Evolutionary conservation across 83 land plant genomes (phyloP).

Genomic region (Diphasiastrum complanatum): DNA sequence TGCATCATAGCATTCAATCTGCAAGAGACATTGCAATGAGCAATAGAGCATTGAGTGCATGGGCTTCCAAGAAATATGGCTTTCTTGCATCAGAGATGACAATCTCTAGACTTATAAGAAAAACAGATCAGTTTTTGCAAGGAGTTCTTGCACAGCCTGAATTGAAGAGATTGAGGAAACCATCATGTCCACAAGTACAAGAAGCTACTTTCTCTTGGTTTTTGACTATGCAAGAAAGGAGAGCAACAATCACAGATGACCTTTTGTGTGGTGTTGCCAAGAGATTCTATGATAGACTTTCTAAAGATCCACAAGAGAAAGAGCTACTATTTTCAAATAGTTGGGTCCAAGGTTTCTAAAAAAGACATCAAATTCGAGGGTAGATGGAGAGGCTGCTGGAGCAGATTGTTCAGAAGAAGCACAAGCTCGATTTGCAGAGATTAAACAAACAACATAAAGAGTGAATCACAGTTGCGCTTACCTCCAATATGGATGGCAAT

Average conservation of each 20-base stretch:
- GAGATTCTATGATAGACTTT: conserved; percentile 5
- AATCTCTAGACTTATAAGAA: conserved; percentile 3
- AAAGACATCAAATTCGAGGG: background rate
- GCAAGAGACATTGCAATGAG: too few species aligned
- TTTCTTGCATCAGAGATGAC: too few species aligned
- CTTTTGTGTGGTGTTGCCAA: background rate
- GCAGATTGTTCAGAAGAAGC: conserved; percentile 5
- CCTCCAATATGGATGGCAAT: background rate
- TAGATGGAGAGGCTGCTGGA: conserved; percentile 1
- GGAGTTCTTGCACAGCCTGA: background rate
- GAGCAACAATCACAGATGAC: conserved; percentile 3
- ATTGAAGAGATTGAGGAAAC: background rate
- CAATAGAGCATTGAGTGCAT: too few species aligned
- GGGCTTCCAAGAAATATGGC: too few species aligned
- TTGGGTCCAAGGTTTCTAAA: conserved; percentile 2
- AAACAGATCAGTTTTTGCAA: background rate
- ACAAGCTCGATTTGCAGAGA: conserved; percentile 1
- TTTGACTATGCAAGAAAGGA: background rate
- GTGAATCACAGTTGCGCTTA: conserved; percentile 4
- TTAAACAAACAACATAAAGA: conserved; percentile 5
- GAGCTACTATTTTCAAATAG: background rate
- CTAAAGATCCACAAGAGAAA: background rate
- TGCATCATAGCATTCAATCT: too few species aligned
- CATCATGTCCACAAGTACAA: background rate
- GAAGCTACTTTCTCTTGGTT: conserved; percentile 6